These are phyloP conservation scores for Hansfordia pulvinata DNA, from an alignment of 2,329 filamentous ascomycete genomes.

Conservation along the genomic window DNA sequence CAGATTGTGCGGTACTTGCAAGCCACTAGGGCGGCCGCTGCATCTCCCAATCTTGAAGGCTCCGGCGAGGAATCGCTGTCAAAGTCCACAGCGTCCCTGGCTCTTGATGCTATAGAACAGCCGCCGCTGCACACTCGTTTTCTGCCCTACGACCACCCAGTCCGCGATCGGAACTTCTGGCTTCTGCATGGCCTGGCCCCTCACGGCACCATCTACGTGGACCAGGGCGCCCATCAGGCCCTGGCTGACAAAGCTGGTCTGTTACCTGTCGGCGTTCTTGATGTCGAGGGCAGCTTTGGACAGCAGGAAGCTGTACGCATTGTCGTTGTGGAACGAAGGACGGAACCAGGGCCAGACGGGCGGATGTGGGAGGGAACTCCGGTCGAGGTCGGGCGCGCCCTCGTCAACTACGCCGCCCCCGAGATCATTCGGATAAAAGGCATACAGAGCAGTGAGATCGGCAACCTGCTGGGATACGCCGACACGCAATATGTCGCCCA, in stretches of 20 bases:
- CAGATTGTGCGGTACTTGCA: slow-evolving; percentile 77
- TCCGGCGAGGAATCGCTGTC: slow-evolving; percentile 20
- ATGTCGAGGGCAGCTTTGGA: slow-evolving; percentile 76
- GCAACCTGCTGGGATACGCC: slow-evolving; percentile 70
- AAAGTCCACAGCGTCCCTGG: slow-evolving; percentile 27
- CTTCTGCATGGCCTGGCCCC: slow-evolving; percentile 83
- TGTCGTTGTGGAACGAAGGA: slow-evolving; percentile 57
- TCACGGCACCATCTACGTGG: slow-evolving; percentile 85
- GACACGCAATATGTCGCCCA: slow-evolving; percentile 91
- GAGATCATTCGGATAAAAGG: slow-evolving; percentile 82
- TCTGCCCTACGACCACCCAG: slow-evolving; percentile 69
- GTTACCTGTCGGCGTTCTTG: slow-evolving; percentile 79
- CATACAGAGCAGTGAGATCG: slow-evolving; percentile 68
- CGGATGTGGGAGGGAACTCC: slow-evolving; percentile 36
- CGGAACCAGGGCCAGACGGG: slow-evolving; percentile 21
- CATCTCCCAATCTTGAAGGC: too few relatives aligned
- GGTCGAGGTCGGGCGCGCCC: slow-evolving; percentile 69
- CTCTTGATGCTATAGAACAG: slow-evolving; percentile 20
- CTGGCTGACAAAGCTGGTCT: slow-evolving; percentile 75
- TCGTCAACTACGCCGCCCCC: slow-evolving; percentile 83
- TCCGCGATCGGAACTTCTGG: slow-evolving; percentile 94
- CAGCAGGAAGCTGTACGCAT: slow-evolving; percentile 88
- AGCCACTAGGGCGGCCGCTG: slow-evolving; percentile 30
- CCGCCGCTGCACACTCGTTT: slow-evolving; percentile 84
- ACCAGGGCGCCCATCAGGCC: slow-evolving; percentile 74